Base-by-base conservation (phyloP, 768 basidiomycete species). In the Roridomyces roridus region DNA sequence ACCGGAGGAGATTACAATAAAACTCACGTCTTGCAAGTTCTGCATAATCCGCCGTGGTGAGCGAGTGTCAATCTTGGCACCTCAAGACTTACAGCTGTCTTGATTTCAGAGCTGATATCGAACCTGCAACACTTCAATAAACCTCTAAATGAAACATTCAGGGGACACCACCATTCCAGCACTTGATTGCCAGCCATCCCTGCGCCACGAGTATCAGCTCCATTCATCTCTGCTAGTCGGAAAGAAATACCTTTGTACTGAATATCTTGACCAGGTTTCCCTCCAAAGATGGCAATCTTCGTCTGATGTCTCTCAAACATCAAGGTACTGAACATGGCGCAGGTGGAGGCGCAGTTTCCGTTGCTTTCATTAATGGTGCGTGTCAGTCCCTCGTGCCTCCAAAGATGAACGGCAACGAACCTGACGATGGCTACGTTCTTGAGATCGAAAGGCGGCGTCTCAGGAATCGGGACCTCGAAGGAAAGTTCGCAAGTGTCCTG, bases 171-270 rank as follows among this genome's bases (percentile, higher is more conserved):
- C 84, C 85, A 86, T 64, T 86, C 85, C 18, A 86, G 63, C 1
- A 86, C 85, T 66, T 86, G 85, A 62, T 85, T 85, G 1, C 85
- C 85, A 5, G 84, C 81, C 83, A 86, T 85, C 43, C 75, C 77
- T 78, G 35, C 12, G 28, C 46, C 28, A 42, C 51, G 20, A 34
- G 18, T 20, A n/a, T 29, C 20, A 15, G 39, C 31, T 15, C 21
- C 20, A 12, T 6, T 23, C 23, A 4, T 34, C 36, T 21, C n/a
- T n/a, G 25, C 29, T 8, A 39, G 14, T 14, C 14, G 14, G 9
- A 4, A 37, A 43, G 11, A 48, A 57, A 51, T 41, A 74, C 80
- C 78, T 67, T 85, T 84, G 69, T 74, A 85, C 64, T 86, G 71
- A 56, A 84, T 71, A 24, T 65, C 63, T 62, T 80, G 73, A 4